These are phyloP conservation scores for Lecanicillium sp. DNA, from an alignment of 2,329 filamentous ascomycete species.

Conservation along the genomic window DNA sequence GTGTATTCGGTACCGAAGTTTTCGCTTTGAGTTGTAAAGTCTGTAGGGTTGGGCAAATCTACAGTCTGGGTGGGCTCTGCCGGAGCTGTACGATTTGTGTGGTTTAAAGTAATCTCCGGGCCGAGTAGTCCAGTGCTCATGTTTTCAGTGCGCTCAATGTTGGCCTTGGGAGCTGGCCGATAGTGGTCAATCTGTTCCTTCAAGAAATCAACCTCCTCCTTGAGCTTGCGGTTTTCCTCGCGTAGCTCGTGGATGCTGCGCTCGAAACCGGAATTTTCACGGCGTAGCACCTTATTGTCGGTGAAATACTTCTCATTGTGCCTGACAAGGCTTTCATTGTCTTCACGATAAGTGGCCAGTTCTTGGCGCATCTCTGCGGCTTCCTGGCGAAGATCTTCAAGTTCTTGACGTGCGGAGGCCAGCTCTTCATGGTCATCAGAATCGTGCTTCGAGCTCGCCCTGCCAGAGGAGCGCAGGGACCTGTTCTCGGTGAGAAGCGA, in stretches of 20 bases:
- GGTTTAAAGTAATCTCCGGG: constrained; percentile 15
- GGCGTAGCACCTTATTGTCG: constrained; percentile 40
- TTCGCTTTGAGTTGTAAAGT: constrained; percentile 17
- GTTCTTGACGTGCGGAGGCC: constrained; percentile 29
- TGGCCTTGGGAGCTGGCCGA: constrained; percentile 27
- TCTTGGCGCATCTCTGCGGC: neutral
- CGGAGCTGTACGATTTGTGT: constrained; percentile 18
- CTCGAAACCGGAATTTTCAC: constrained; percentile 40
- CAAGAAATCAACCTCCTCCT: constrained; percentile 37
- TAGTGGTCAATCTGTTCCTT: constrained; percentile 36
- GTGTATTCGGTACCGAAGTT: constrained; percentile 17
- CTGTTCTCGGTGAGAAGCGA: constrained; percentile 35
- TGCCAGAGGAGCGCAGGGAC: constrained; percentile 30
- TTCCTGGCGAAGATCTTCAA: constrained; percentile 22
- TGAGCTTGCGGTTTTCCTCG: constrained; percentile 36
- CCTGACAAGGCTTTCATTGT: constrained; percentile 43
- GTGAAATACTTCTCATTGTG: constrained; percentile 47
- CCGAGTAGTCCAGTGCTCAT: constrained; percentile 18
- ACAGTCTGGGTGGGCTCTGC: constrained; percentile 22
- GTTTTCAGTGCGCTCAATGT: constrained; percentile 25
- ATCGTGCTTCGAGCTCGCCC: constrained; percentile 31
- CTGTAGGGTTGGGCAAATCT: constrained; percentile 17
- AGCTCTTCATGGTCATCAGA: constrained; percentile 36
- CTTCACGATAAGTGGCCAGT: constrained; percentile 24
- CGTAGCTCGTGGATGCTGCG: constrained; percentile 36